phyloP scores from a whole-genome alignment of 1,284 basidiomycete species.

The Macrocystidia cucumis region DNA sequence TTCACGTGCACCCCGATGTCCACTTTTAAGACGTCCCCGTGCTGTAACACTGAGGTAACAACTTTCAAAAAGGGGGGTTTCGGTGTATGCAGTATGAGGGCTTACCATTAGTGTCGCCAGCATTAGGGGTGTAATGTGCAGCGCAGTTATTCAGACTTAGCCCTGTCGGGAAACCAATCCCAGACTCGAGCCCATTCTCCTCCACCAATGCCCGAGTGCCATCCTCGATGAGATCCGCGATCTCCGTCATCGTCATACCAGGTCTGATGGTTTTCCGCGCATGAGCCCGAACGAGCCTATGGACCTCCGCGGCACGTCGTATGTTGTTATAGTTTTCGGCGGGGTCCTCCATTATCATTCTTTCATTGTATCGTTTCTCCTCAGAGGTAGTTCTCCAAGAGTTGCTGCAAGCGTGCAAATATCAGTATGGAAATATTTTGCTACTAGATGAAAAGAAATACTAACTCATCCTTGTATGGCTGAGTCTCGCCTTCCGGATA shows the following conservation, averaged over 20 bases:
- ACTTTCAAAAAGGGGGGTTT: slow-evolving; percentile 8
- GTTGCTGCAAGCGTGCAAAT: slow-evolving; percentile 45
- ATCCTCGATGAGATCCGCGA: slow-evolving; percentile 91
- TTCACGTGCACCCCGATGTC: slow-evolving; percentile 97
- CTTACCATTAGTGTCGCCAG: slow-evolving; percentile 84
- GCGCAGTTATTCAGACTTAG: slow-evolving; percentile 92
- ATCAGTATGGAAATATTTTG: slow-evolving; percentile 7
- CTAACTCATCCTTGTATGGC: slow-evolving; percentile 86
- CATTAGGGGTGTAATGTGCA: slow-evolving; percentile 96
- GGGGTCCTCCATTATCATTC: slow-evolving; percentile 70
- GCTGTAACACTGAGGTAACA: slow-evolving; percentile 56
- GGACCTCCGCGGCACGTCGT: slow-evolving; percentile 91
- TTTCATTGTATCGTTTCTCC: slow-evolving; percentile 84
- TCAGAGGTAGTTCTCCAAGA: slow-evolving; percentile 84
- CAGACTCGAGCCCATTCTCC: slow-evolving; percentile 79
- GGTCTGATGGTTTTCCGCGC: slow-evolving; percentile 84
- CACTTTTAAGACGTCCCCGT: slow-evolving; percentile 90
- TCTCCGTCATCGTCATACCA: slow-evolving; percentile 93
- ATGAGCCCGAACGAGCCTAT: slow-evolving; percentile 84
- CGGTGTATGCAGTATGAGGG: slow-evolving; percentile 6
- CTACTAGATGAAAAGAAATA: slow-evolving; percentile 10
- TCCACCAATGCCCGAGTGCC: slow-evolving; percentile 88
- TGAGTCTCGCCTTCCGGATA: slow-evolving; percentile 93
- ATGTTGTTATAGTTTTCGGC: slow-evolving; percentile 84
- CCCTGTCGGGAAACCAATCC: slow-evolving; percentile 97